Evolutionary conservation across 768 basidiomycete species (phyloP).

Genomic region (Dioszegia aurantiaca): DNA sequence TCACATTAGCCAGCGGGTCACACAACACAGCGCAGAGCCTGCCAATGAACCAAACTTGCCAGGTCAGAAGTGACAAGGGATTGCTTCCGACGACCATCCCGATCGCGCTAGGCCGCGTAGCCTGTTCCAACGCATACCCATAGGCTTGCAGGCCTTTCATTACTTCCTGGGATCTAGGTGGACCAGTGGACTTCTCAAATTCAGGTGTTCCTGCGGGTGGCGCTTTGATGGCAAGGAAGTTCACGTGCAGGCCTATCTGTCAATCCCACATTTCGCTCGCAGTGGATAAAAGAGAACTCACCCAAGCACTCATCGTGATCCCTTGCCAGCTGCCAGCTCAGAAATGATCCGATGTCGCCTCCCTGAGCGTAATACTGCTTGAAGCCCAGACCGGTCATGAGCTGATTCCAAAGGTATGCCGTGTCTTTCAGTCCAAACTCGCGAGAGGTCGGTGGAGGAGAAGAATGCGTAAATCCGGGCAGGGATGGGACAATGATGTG

Average conservation of each 20-base stretch:
- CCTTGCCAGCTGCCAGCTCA: conserved; percentile 29
- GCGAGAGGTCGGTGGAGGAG: conserved; percentile 27
- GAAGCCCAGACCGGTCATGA: conserved; percentile 45
- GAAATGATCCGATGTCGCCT: conserved; percentile 41
- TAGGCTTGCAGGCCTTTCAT: conserved; percentile 8
- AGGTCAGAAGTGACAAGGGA: conserved; percentile 17
- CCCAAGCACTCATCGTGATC: conserved; percentile 38
- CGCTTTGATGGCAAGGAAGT: conserved; percentile 18
- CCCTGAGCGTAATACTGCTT: conserved; percentile 45
- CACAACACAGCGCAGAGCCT: not conserved
- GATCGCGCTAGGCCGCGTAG: conserved; percentile 17
- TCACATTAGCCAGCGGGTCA: not conserved
- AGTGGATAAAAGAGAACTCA: conserved; percentile 4
- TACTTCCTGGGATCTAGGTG: conserved; percentile 3
- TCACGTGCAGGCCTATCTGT: conserved; percentile 15
- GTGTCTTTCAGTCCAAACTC: conserved; percentile 33
- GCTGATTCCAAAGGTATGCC: conserved; percentile 32
- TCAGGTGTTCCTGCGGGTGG: conserved; percentile 16
- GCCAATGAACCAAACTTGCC: not conserved
- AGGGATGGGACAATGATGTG: conserved; percentile 32
- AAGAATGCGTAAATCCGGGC: conserved; percentile 38
- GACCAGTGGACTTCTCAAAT: conserved; percentile 1
- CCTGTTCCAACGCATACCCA: conserved; percentile 21
- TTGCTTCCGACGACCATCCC: conserved; percentile 14
- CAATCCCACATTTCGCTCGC: not conserved